Conservation (phyloP, 768 basidiomycete species). For the Lactifluus piperatus region DNA sequence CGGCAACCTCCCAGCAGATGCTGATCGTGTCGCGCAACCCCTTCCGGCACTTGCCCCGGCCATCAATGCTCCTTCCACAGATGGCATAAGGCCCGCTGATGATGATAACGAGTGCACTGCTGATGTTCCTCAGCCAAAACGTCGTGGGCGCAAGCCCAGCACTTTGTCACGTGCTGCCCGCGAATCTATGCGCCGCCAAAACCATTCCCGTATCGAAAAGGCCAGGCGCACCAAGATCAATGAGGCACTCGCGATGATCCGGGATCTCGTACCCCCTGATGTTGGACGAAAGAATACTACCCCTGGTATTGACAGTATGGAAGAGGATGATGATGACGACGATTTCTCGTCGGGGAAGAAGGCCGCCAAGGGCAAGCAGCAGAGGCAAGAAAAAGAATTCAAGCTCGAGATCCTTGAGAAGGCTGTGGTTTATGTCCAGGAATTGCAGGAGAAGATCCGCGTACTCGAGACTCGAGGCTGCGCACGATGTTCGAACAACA, state of each 20-base stretch:
- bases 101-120: slow-evolving; percentile 23
- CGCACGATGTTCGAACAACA: slow-evolving; percentile 1
- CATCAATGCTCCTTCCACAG: not conserved
- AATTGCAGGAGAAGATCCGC: slow-evolving; percentile 18
- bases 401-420: slow-evolving; percentile 21
- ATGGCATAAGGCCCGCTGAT: slow-evolving; percentile 13
- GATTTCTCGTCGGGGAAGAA: slow-evolving; percentile 11
- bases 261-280: slow-evolving; percentile 57
- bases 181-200: slow-evolving; percentile 83
- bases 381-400: slow-evolving; percentile 20
- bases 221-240: slow-evolving; percentile 94
- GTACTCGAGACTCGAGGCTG: slow-evolving; percentile 12
- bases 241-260: slow-evolving; percentile 70
- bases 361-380: not conserved
- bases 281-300: slow-evolving; percentile 30
- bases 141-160: slow-evolving; percentile 66
- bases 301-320: slow-evolving; percentile 32
- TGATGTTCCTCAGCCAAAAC: slow-evolving; percentile 36
- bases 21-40: not conserved
- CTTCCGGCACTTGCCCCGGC: slow-evolving; percentile 21
- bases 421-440: slow-evolving; percentile 20
- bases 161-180: slow-evolving; percentile 66
- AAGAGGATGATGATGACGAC: slow-evolving; percentile 26
- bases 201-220: slow-evolving; percentile 94
- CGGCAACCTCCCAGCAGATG: not conserved